Percentiles rank a stretch among this genome's conserved stretches.
These are phyloP conservation scores for Tulasnella sp. DNA, from an alignment of 768 basidiomycete genomes.

Conservation along the genomic window DNA sequence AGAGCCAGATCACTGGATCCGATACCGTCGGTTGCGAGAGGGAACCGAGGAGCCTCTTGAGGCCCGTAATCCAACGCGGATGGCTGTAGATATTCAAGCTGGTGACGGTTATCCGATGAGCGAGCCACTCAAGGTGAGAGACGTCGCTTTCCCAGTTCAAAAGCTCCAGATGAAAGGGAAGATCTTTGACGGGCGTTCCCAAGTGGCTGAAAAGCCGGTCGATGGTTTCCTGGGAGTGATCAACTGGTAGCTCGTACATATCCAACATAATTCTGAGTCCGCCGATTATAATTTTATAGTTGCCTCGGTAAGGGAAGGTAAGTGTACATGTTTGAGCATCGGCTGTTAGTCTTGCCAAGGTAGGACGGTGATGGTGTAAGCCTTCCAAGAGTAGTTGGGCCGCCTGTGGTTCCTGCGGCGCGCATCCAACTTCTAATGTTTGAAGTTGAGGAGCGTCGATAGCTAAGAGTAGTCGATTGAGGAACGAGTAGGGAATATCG, in stretches of 20 bases:
- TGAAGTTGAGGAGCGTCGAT: not conserved
- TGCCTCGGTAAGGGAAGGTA: too few relatives aligned
- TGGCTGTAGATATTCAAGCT: not conserved
- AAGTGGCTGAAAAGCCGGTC: not conserved
- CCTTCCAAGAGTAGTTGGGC: not conserved
- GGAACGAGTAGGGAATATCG: not conserved
- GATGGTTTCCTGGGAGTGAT: not conserved
- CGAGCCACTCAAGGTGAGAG: not conserved
- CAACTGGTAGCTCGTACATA: not conserved
- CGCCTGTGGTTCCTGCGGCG: too few relatives aligned
- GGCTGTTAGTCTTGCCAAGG: not conserved
- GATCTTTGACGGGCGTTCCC: not conserved
- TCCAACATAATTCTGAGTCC: not conserved
- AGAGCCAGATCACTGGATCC: not conserved
- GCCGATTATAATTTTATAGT: not conserved
- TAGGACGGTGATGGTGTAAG: not conserved
- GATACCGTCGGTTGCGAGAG: not conserved
- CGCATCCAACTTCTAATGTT: not conserved
- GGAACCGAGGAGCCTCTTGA: not conserved
- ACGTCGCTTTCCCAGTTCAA: not conserved
- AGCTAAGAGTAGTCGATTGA: not conserved
- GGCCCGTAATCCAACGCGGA: not conserved
- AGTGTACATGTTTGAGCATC: not conserved
- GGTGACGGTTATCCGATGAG: not conserved
- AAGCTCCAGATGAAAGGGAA: not conserved